A percentile compares a stretch with the other conserved stretches of the same genome.
Evolutionary conservation across 768 basidiomycete species (phyloP).

Genomic region (Aureoboletus auriporus): DNA sequence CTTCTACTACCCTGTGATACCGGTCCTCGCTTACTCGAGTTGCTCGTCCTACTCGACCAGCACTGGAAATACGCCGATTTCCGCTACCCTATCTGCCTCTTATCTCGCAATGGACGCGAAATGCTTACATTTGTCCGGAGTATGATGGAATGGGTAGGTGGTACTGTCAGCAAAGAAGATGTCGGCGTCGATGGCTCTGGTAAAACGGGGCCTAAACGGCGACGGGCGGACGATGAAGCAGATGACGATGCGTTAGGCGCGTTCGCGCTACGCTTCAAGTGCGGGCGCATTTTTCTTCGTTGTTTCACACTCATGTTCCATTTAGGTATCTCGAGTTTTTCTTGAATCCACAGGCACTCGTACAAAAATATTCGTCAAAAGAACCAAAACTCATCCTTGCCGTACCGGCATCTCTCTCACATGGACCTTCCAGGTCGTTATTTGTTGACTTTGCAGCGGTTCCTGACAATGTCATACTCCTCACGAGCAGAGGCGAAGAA

Average conservation of each 20-base stretch:
- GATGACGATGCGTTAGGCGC: constrained; percentile 85
- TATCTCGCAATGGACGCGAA: constrained; percentile 86
- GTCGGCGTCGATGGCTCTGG: constrained; percentile 73
- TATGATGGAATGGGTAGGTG: constrained; percentile 99
- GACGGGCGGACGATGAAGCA: constrained; percentile 62
- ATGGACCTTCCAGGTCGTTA: constrained; percentile 83
- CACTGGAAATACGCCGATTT: constrained; percentile 92
- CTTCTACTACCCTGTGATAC: constrained; percentile 90
- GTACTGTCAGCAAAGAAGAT: constrained; percentile 89
- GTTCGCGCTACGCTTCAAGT: constrained; percentile 87
- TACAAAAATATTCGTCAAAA: constrained; percentile 78
- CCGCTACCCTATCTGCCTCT: constrained; percentile 87
- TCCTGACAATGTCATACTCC: constrained; percentile 81
- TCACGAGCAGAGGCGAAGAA: constrained; percentile 76
- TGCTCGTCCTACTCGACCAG: constrained; percentile 94
- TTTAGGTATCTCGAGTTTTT: constrained; percentile 90
- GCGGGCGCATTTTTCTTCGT: constrained; percentile 20
- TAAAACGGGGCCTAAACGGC: constrained; percentile 47
- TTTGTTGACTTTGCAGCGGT: constrained; percentile 84
- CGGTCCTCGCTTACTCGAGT: constrained; percentile 90
- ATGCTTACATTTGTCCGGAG: constrained; percentile 92
- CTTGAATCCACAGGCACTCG: constrained; percentile 72
- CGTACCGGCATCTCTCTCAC: constrained; percentile 87
- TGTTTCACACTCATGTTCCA: constrained; percentile 1
- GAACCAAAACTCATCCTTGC: constrained; percentile 93